A percentile compares a stretch with the other conserved stretches of the same genome.
phyloP scores from a whole-genome alignment of 176 grass and related monocot genomes.

The Juncus inflexus region DNA sequence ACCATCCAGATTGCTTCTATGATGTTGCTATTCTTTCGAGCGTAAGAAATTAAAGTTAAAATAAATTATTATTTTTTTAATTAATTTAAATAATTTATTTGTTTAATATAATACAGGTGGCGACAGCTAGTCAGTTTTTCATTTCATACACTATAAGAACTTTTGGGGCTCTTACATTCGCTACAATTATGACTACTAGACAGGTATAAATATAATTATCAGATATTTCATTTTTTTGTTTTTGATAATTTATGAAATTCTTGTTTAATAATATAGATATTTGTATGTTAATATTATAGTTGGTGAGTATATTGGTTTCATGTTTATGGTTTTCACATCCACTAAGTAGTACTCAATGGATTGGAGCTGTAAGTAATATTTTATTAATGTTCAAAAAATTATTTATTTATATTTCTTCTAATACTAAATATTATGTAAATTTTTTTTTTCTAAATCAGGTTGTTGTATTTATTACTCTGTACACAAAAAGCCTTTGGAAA shows the following conservation, averaged over 20 bases:
- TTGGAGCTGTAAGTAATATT: conserved; percentile 71
- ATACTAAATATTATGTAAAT: not conserved
- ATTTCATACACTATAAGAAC: conserved; percentile 93
- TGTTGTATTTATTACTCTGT: conserved; percentile 72
- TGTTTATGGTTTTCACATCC: conserved; percentile 93
- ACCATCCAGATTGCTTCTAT: conserved; percentile 92
- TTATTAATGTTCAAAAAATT: not conserved
- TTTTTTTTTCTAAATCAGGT: conserved; percentile 35
- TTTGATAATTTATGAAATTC: not conserved
- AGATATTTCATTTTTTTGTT: not conserved
- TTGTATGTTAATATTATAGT: conserved; percentile 35
- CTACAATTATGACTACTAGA: conserved; percentile 98
- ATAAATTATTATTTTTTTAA: not conserved
- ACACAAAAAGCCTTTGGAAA: conserved; percentile 69
- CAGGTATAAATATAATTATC: conserved; percentile 40
- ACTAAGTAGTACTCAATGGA: conserved; percentile 86
- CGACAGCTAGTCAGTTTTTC: conserved; percentile 94
- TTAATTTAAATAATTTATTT: not conserved
- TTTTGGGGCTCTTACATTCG: conserved; percentile 98
- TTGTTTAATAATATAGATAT: not conserved
- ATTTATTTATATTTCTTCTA: not conserved
- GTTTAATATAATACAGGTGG: conserved; percentile 46
- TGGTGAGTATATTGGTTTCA: conserved; percentile 89
- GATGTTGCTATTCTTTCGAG: conserved; percentile 73
- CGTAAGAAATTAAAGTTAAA: conserved; percentile 35